These are phyloP conservation scores for Xylaria curta DNA, from an alignment of 495 filamentous ascomycete genomes.

Conservation along the genomic window DNA sequence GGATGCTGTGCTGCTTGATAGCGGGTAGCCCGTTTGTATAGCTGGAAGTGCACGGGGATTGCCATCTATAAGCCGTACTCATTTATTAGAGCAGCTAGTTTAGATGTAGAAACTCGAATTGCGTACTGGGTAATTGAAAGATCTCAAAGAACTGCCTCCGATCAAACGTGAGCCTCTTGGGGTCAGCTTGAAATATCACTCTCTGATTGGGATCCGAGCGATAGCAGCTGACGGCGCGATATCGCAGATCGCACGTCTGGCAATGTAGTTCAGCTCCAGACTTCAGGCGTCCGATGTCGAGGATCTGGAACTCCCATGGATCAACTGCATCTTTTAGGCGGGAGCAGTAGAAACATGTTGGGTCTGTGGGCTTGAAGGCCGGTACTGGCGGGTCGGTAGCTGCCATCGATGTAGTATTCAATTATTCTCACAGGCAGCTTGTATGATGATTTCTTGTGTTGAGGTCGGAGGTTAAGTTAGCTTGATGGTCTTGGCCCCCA, in stretches of 20 bases:
- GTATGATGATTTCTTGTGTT: not conserved
- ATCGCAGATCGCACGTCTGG: slow-evolving; percentile 14
- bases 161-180: not conserved
- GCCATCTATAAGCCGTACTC: not conserved
- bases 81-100: not conserved
- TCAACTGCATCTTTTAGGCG: not conserved
- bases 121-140: not conserved
- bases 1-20: not conserved
- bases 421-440: not conserved
- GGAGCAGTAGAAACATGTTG: not conserved
- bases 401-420: not conserved
- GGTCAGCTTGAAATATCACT: not conserved
- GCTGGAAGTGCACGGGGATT: not conserved
- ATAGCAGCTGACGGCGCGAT: slow-evolving; percentile 2
- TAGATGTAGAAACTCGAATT: no score
- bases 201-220: not conserved
- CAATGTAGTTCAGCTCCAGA: slow-evolving; percentile 6
- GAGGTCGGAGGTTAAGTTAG: not conserved
- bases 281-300: slow-evolving; percentile 18
- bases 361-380: not conserved
- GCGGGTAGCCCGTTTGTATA: not conserved
- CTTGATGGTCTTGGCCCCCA: not conserved
- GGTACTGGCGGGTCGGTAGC: not conserved
- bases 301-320: slow-evolving; percentile 15
- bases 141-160: not conserved